Evolutionary conservation across 345 rosid genomes (phyloP), one percentile per base, ranked within the genome.

Genomic region (Viola odorata): DNA sequence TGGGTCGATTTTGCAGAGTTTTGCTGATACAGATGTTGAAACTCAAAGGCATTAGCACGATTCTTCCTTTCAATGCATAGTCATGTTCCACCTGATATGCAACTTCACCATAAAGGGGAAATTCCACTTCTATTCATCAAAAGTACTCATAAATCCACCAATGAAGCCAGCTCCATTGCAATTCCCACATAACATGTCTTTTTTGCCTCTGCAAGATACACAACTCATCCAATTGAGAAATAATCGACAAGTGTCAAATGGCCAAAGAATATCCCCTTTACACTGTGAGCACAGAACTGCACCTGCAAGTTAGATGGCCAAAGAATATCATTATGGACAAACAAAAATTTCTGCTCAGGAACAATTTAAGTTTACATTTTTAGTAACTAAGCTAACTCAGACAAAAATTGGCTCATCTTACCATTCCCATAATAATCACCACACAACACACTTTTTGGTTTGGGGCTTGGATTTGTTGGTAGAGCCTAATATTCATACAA

Each of bases 131-230:
- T 73, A 82, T 65, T 82, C 81, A 50, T 85, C 85, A 6, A 13
- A 16, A n/a, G 87, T 79, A 69, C 81, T 85, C 83, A 82, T 63
- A 66, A 85, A 82, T 23, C 88, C 91, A 12, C 88, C 88, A 38
- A 83, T 0, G 63, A 83, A 85, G 39, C 86, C 88, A 52, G 91
- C 91, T 59, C 84, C 91, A 59, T 83, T 83, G 74, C 86, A 85
- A 40, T 77, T 77, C 41, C 86, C 86, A 45, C 88, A 77, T 41
- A 85, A 36, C 75, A 85, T 76, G 0, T 77, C 73, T 64, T 66
- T 82, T 60, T 69, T 81, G 12, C 88, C 86, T 12, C 88, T 83
- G 77, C 75, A 76, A 62, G 12, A 53, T 36, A 36, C n/a, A 49
- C 32, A 23, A 5, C 60, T 11, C 14, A 45, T 12, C 14, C 32